These are phyloP conservation scores for Vaccinium myrtillus DNA, from an alignment of 148 eudicot genomes.

Conservation along the genomic window DNA sequence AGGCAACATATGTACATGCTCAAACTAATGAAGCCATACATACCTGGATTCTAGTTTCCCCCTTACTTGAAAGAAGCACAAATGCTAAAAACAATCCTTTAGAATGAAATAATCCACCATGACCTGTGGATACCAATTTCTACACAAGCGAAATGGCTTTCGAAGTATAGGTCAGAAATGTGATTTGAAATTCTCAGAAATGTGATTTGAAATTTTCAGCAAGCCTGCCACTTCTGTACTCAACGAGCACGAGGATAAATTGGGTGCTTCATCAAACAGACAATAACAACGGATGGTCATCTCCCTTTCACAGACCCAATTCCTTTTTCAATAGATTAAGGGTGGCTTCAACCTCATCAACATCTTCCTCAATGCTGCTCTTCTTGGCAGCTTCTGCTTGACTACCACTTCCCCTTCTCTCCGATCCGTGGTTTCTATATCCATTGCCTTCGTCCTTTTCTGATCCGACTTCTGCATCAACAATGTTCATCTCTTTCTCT, in stretches of 20 bases:
- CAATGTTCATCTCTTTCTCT: constrained; percentile 88
- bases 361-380: constrained; percentile 53
- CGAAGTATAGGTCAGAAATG: background rate
- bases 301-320: constrained; percentile 55
- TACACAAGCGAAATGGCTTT: background rate
- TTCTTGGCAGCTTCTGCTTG: constrained; percentile 30
- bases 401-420: constrained; percentile 23
- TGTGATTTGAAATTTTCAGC: background rate
- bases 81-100: background rate
- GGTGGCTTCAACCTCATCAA: constrained; percentile 88
- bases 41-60: background rate
- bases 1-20: constrained; percentile 3
- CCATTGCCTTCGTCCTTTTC: constrained; percentile 24
- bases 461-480: constrained; percentile 37
- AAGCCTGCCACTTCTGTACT: background rate
- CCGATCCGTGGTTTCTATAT: constrained; percentile 24
- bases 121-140: background rate
- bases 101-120: constrained; percentile 3
- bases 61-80: background rate
- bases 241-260: background rate
- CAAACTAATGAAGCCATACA: background rate
- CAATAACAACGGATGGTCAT: background rate
- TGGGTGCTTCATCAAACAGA: background rate
- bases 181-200: background rate
- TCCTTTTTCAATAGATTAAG: constrained; percentile 86